These are phyloP conservation scores for Mangifera indica DNA, from an alignment of 345 rosid species.

Conservation along the genomic window DNA sequence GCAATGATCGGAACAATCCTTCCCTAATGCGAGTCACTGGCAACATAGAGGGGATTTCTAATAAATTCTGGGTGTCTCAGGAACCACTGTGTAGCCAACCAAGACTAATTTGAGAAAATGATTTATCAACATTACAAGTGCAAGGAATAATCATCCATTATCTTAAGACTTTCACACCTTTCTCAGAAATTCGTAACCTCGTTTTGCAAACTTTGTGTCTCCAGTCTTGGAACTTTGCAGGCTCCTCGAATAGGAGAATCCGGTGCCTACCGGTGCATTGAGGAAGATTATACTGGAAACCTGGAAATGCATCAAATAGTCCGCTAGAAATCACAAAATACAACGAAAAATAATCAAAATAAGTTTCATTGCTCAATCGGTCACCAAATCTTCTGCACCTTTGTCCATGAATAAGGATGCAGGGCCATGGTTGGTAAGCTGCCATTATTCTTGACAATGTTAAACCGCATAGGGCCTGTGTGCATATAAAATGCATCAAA, in stretches of 20 bases:
- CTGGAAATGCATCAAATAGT: conserved; percentile 8
- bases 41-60: conserved; percentile 9
- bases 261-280: conserved; percentile 24
- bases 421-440: conserved; percentile 21
- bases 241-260: conserved; percentile 25
- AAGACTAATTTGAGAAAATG: background rate
- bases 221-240: conserved; percentile 10
- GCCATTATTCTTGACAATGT: conserved; percentile 19
- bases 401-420: conserved; percentile 26
- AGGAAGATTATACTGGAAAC: conserved; percentile 23
- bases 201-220: conserved; percentile 6
- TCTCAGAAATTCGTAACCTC: conserved; percentile 10
- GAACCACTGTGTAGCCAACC: conserved; percentile 21
- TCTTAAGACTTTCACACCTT: conserved; percentile 3
- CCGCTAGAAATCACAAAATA: no score
- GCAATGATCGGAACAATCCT: conserved; percentile 17
- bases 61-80: conserved; percentile 14
- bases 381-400: conserved; percentile 2
- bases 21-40: conserved; percentile 24
- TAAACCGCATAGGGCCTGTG: conserved; percentile 25
- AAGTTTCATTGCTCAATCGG: background rate
- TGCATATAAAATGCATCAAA: background rate
- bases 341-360: background rate
- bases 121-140: background rate
- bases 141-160: background rate